Percentiles rank a stretch among this genome's conserved stretches.
phyloP scores from a whole-genome alignment of 768 basidiomycete genomes.

The Rhodosporidiobolus sp. region DNA sequence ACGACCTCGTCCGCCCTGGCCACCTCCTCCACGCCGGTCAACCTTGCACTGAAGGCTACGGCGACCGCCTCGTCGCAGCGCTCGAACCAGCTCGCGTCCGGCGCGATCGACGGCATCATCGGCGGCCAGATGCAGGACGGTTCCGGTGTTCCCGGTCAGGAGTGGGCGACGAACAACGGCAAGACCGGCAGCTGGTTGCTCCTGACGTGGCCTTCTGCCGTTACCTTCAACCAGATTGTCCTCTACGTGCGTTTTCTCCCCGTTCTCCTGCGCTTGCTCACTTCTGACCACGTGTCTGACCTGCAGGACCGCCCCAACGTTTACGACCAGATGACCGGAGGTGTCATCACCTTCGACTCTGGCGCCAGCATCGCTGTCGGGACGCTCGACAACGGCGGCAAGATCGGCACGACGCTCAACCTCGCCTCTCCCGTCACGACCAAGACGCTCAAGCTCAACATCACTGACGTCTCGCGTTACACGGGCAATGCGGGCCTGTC shows the following conservation, averaged over 20 bases:
- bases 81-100: not conserved
- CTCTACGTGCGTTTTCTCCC: constrained; percentile 17
- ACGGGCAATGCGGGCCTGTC: constrained; percentile 1
- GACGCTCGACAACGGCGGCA: constrained; percentile 28
- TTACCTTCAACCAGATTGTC: constrained; percentile 25
- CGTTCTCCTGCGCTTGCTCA: too few species aligned
- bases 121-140: constrained; percentile 17
- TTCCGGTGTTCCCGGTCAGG: not conserved
- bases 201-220: constrained; percentile 5
- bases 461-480: not conserved
- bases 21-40: not conserved
- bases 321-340: constrained; percentile 21
- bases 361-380: not conserved
- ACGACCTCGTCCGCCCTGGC: not conserved
- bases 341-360: constrained; percentile 19
- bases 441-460: not conserved
- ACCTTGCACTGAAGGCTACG: constrained; percentile 20
- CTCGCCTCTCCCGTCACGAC: constrained; percentile 7
- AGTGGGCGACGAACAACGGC: constrained; percentile 18
- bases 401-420: constrained; percentile 18
- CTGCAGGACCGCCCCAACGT: constrained; percentile 13
- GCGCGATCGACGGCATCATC: constrained; percentile 32
- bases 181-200: constrained; percentile 5
- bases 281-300: not conserved
- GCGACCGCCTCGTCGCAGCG: constrained; percentile 19